phyloP scores from a whole-genome alignment of 345 rosid genomes.

The Citrus trifoliata region DNA sequence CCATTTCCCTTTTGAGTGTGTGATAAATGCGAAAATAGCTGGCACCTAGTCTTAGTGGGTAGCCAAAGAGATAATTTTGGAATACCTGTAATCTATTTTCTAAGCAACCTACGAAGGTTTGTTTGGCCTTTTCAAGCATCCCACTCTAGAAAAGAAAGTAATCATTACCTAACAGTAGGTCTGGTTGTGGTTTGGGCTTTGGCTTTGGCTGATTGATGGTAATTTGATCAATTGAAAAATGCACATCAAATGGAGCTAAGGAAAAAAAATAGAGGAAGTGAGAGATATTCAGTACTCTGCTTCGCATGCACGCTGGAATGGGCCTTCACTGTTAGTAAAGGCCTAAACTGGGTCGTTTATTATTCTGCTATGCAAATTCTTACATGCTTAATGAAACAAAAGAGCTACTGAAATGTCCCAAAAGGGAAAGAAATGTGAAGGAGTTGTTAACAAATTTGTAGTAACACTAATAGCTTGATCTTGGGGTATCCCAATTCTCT shows the following conservation, averaged over 20 bases:
- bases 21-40: not conserved
- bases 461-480: conserved; percentile 31
- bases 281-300: not conserved
- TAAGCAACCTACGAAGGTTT: conserved; percentile 3
- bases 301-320: not conserved
- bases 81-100: not conserved
- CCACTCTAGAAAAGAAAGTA: not conserved
- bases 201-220: too few relatives aligned
- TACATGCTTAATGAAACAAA: not conserved
- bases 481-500: conserved; percentile 58
- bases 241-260: too few relatives aligned
- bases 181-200: not conserved
- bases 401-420: not conserved
- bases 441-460: not conserved
- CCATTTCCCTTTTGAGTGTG: not conserved
- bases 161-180: not conserved
- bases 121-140: conserved; percentile 10
- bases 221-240: not conserved
- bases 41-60: not conserved
- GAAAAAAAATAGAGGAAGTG: not conserved
- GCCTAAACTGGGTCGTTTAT: not conserved
- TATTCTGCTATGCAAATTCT: not conserved
- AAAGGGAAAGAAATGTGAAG: not conserved
- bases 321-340: not conserved
- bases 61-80: not conserved